Conservation (phyloP, 1,139 yeast genomes). For the Scheffersomyces segobiensis region DNA sequence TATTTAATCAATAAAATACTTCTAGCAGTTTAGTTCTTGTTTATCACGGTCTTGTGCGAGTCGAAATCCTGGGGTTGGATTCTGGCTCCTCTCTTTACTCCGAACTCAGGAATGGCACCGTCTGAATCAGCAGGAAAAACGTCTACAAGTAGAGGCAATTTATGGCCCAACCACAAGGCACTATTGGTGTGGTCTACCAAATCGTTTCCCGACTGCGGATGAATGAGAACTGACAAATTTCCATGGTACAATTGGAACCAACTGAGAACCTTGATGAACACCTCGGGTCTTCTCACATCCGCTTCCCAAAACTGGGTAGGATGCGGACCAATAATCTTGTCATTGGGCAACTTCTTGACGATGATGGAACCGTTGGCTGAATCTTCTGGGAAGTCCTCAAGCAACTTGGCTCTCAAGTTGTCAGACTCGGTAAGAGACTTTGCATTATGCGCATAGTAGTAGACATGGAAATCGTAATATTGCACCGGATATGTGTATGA, state of each 20-base stretch:
- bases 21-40: not conserved
- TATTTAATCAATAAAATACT: too few species aligned
- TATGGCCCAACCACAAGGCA: constrained; percentile 34
- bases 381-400: constrained; percentile 26
- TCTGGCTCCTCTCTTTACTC: constrained; percentile 22
- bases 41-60: not conserved
- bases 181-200: constrained; percentile 26
- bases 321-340: constrained; percentile 32
- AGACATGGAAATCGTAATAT: constrained; percentile 38
- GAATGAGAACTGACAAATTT: constrained; percentile 29
- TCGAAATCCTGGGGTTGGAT: constrained; percentile 17
- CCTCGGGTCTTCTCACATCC: constrained; percentile 32
- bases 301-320: constrained; percentile 36
- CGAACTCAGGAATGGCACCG: constrained; percentile 25
- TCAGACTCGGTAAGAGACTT: constrained; percentile 23
- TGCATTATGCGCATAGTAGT: constrained; percentile 25
- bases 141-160: constrained; percentile 21
- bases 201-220: constrained; percentile 35
- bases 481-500: constrained; percentile 26
- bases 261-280: constrained; percentile 26
- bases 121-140: constrained; percentile 14
- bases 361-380: constrained; percentile 28
- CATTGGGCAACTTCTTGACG: constrained; percentile 29
- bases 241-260: constrained; percentile 37
- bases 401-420: constrained; percentile 20